Percentiles rank a stretch among this genome's conserved stretches.
Conservation (phyloP, 75 land plant species). For the Azolla pinnata region DNA sequence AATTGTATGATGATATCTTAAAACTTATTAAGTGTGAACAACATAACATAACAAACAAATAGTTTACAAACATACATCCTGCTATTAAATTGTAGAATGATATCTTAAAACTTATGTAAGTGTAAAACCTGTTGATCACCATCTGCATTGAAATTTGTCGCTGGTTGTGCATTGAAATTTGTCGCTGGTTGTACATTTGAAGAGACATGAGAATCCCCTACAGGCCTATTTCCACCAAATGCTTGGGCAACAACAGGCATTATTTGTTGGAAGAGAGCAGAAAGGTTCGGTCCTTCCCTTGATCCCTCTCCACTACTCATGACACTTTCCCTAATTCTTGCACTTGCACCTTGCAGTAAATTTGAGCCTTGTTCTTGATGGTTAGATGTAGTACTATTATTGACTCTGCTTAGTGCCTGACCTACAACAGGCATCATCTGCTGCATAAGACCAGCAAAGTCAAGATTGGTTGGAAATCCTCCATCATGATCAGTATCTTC, state of each 20-base stretch:
- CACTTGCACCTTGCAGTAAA: background rate
- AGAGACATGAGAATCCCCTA: background rate
- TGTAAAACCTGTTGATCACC: background rate
- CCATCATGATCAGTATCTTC: constrained; percentile 29
- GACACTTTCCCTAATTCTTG: no score
- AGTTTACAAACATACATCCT: background rate
- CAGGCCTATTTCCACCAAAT: constrained; percentile 23
- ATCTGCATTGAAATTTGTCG: background rate
- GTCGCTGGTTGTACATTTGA: background rate
- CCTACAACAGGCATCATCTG: constrained; percentile 83
- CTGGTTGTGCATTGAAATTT: background rate
- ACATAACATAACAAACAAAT: background rate
- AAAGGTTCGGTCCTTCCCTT: constrained; percentile 43
- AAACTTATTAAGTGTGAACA: background rate
- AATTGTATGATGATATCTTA: background rate
- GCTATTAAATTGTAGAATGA: background rate
- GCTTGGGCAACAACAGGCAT: constrained; percentile 78
- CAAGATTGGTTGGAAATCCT: no score
- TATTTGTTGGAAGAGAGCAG: constrained; percentile 76
- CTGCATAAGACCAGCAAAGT: constrained; percentile 64
- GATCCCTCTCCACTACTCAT: background rate
- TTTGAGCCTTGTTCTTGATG: background rate
- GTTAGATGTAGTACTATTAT: background rate
- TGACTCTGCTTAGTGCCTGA: constrained; percentile 41
- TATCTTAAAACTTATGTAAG: background rate